Percentiles rank a stretch among this genome's conserved stretches.
Conservation (phyloP, 371 early-diverging fungal genomes). For the Zopfochytrium polystomum region DNA sequence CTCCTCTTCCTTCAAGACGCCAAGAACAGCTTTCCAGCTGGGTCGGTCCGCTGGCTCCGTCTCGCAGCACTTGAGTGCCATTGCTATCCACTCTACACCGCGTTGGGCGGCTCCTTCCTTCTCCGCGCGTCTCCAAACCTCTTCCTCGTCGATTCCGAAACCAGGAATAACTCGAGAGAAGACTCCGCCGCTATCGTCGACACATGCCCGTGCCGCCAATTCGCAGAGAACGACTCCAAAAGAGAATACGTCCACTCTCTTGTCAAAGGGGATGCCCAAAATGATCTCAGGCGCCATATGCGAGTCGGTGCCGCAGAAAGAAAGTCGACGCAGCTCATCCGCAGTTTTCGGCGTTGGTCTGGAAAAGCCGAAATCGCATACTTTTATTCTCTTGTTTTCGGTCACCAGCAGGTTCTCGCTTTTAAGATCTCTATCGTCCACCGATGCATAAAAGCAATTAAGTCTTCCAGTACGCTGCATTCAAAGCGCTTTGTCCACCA, state of each 20-base stretch:
- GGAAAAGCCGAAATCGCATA: conserved; percentile 62
- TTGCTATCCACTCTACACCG: neutral
- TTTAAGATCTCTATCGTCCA: conserved; percentile 45
- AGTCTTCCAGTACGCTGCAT: too few relatives aligned
- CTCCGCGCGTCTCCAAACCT: neutral
- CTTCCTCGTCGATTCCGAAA: conserved; percentile 10
- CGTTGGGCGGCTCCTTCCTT: too few relatives aligned
- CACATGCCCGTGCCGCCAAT: conserved; percentile 46
- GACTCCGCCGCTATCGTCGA: conserved; percentile 25
- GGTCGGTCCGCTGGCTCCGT: neutral
- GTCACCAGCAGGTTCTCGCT: conserved; percentile 41
- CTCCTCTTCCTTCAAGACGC: conserved; percentile 42
- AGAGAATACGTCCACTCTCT: conserved; percentile 55
- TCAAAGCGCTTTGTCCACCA: too few relatives aligned
- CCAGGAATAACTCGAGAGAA: conserved; percentile 18
- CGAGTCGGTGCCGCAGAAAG: conserved; percentile 59
- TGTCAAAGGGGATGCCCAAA: conserved; percentile 52
- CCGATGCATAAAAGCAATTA: too few relatives aligned
- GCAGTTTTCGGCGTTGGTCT: conserved; percentile 37
- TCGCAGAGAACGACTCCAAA: conserved; percentile 57
- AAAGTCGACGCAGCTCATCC: conserved; percentile 50
- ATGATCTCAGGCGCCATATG: conserved; percentile 65
- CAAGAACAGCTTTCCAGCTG: conserved; percentile 36
- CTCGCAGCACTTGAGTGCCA: neutral
- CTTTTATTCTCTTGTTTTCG: conserved; percentile 42